These are phyloP conservation scores for Elaeis guineensis DNA, from an alignment of 176 grass and related monocot species.

Conservation along the genomic window DNA sequence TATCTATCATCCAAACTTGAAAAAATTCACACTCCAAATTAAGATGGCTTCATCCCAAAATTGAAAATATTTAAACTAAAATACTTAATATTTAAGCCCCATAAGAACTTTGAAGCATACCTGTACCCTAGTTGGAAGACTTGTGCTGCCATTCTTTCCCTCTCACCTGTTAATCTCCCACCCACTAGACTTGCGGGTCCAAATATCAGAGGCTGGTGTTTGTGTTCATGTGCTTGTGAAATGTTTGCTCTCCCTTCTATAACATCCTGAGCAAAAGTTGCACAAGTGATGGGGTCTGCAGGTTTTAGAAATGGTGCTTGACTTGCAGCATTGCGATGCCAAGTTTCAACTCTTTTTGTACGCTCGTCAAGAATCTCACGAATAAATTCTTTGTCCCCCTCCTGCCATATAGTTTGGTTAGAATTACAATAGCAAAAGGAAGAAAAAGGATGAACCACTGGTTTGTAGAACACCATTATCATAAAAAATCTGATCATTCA, in stretches of 20 bases:
- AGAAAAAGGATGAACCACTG: too few relatives aligned
- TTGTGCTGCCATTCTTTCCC: slow-evolving; percentile 67
- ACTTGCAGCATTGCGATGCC: slow-evolving; percentile 72
- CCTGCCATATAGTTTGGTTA: slow-evolving; percentile 12
- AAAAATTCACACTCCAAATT: neutral
- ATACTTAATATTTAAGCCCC: too few relatives aligned
- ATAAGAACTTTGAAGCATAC: slow-evolving; percentile 23
- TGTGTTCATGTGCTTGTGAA: slow-evolving; percentile 83
- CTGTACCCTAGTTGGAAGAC: slow-evolving; percentile 93
- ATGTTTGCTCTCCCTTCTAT: slow-evolving; percentile 82
- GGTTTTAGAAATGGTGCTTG: slow-evolving; percentile 53
- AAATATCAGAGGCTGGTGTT: slow-evolving; percentile 90
- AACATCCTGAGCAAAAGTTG: slow-evolving; percentile 92
- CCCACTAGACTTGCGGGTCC: slow-evolving; percentile 78
- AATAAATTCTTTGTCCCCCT: slow-evolving; percentile 59
- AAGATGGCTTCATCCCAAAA: too few relatives aligned
- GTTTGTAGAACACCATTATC: too few relatives aligned
- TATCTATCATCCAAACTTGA: neutral
- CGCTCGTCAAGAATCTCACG: slow-evolving; percentile 82
- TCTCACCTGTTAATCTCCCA: slow-evolving; percentile 56
- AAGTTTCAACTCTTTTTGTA: slow-evolving; percentile 57
- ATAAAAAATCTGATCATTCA: too few relatives aligned
- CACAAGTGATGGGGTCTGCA: slow-evolving; percentile 86
- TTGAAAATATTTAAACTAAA: too few relatives aligned
- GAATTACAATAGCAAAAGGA: too few relatives aligned